These are phyloP conservation scores for Sarocladiaceae sp. DNA, from an alignment of 2,329 filamentous ascomycete genomes.

Conservation along the genomic window DNA sequence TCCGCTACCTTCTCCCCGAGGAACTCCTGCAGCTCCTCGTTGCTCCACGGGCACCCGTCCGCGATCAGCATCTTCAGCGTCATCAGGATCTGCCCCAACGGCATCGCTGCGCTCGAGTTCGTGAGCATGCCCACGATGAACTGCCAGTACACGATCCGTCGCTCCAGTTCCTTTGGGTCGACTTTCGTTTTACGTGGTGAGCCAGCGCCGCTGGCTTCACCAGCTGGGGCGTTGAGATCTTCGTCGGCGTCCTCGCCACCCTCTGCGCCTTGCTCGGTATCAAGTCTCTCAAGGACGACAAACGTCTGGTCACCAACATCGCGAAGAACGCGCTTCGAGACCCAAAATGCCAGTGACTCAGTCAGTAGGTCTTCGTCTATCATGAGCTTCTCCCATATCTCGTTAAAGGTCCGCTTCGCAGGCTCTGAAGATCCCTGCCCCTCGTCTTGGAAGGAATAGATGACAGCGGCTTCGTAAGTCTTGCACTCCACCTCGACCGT, in stretches of 20 bases:
- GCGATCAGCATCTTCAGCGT: slow-evolving; percentile 92
- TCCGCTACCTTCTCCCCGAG: slow-evolving; percentile 69
- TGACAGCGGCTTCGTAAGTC: slow-evolving; percentile 82
- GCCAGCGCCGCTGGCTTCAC: neutral
- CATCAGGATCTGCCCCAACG: slow-evolving; percentile 74
- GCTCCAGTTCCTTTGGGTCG: slow-evolving; percentile 57
- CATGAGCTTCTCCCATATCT: slow-evolving; percentile 52
- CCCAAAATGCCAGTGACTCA: slow-evolving; percentile 65
- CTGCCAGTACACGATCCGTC: slow-evolving; percentile 69
- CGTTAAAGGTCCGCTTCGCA: slow-evolving; percentile 40
- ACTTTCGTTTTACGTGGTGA: slow-evolving; percentile 49
- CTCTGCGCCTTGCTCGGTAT: slow-evolving; percentile 26
- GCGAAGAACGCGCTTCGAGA: slow-evolving; percentile 59
- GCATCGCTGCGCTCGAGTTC: slow-evolving; percentile 77
- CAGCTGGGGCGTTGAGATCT: slow-evolving; percentile 16
- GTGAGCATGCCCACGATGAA: slow-evolving; percentile 95
- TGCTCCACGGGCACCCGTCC: slow-evolving; percentile 82
- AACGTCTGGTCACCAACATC: slow-evolving; percentile 50
- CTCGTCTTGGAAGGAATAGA: slow-evolving; percentile 67
- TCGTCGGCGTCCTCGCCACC: slow-evolving; percentile 25
- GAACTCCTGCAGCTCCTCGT: slow-evolving; percentile 80
- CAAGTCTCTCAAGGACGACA: slow-evolving; percentile 60
- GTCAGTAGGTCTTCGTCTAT: slow-evolving; percentile 70
- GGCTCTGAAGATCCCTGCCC: slow-evolving; percentile 25
- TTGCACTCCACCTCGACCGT: slow-evolving; percentile 64